A percentile compares a stretch with the other conserved stretches of the same genome.
Evolutionary conservation across 2,329 filamentous ascomycete genomes (phyloP).

Genomic region (Xylariales sp.): DNA sequence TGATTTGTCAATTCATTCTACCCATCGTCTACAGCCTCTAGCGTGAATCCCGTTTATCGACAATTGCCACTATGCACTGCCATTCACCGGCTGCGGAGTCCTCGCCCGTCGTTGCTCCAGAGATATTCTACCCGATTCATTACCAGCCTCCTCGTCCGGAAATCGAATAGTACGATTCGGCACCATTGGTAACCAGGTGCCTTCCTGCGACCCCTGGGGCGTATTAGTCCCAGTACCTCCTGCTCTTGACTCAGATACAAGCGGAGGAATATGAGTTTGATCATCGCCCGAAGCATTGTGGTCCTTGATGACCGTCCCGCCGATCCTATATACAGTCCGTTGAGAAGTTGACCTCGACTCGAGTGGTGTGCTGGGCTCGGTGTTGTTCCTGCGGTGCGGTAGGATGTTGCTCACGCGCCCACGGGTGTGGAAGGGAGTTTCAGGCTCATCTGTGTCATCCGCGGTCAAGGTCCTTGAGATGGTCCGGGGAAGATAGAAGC

Average conservation of each 20-base stretch:
- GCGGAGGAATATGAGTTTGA: slow-evolving; percentile 2
- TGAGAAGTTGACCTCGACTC: slow-evolving; percentile 13
- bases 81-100: too few species aligned
- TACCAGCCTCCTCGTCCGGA: too few species aligned
- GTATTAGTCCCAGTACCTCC: not conserved
- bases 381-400: slow-evolving; percentile 8
- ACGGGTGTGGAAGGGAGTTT: slow-evolving; percentile 24
- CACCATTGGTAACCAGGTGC: too few species aligned
- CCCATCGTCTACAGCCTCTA: too few species aligned
- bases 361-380: not conserved
- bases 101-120: too few species aligned
- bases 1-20: too few species aligned
- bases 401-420: slow-evolving; percentile 24
- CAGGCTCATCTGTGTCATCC: slow-evolving; percentile 15
- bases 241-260: not conserved
- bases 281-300: not conserved
- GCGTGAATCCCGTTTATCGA: too few species aligned
- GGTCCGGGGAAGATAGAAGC: slow-evolving; percentile 58
- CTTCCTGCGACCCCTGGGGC: not conserved
- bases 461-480: slow-evolving; percentile 47
- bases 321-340: slow-evolving; percentile 30
- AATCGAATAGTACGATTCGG: too few species aligned
- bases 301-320: slow-evolving; percentile 20
- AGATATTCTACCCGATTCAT: too few species aligned
- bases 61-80: too few species aligned